phyloP scores from a whole-genome alignment of 164 flowering plant species.

The Tetrastigma voinierianum region DNA sequence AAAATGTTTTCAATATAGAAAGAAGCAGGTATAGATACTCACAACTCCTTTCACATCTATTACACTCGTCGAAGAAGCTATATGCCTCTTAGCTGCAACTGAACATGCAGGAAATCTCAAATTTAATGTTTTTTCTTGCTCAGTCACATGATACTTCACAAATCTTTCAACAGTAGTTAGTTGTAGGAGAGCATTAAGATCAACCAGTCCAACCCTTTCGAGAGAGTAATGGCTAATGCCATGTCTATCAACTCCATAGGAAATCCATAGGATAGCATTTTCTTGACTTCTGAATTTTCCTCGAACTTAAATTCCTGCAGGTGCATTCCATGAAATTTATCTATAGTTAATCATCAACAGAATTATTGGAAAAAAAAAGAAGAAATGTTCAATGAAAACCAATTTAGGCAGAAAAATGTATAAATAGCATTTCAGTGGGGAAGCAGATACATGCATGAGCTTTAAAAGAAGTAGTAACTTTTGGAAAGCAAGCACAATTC shows the following conservation, averaged over 20 bases:
- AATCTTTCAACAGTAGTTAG: constrained; percentile 56
- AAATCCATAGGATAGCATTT: constrained; percentile 70
- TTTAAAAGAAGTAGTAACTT: no score
- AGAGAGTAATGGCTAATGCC: constrained; percentile 73
- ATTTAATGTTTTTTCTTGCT: constrained; percentile 62
- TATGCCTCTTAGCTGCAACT: constrained; percentile 57
- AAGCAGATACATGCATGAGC: no score
- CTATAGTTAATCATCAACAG: background rate
- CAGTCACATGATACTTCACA: constrained; percentile 55
- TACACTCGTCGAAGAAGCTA: constrained; percentile 59
- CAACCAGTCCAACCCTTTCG: constrained; percentile 66
- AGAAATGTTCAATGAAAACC: background rate
- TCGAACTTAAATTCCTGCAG: constrained; percentile 59
- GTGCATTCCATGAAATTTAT: background rate
- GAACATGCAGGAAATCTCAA: constrained; percentile 72
- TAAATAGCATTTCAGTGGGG: background rate
- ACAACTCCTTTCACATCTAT: constrained; percentile 75
- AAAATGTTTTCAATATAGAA: no score
- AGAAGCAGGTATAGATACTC: constrained; percentile 12
- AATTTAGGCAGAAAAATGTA: background rate
- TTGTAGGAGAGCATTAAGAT: constrained; percentile 41
- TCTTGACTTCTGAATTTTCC: constrained; percentile 53
- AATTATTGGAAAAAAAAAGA: background rate
- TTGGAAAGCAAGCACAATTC: no score
- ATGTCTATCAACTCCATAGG: constrained; percentile 67